Conservation (phyloP, 2,329 filamentous ascomycete species). For the Pyricularia sp. region DNA sequence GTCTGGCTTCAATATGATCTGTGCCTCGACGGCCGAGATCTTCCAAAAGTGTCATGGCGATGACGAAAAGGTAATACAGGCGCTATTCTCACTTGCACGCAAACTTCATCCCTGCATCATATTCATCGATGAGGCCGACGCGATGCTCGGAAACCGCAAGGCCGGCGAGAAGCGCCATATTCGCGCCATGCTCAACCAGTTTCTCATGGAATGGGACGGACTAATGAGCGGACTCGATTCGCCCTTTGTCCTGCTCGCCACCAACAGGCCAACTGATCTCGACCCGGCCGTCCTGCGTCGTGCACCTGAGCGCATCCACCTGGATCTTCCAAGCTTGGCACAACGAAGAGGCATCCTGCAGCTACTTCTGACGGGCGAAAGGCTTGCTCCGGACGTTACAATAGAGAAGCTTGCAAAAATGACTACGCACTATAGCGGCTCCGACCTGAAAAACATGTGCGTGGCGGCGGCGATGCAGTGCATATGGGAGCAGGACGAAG, state of each 20-base stretch:
- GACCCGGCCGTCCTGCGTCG: constrained; percentile 38
- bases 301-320: constrained; percentile 34
- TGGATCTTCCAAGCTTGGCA: constrained; percentile 35
- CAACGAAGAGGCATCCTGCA: constrained; percentile 35
- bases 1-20: constrained; percentile 14
- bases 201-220: constrained; percentile 19
- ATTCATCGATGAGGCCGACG: constrained; percentile 20
- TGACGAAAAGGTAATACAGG: constrained; percentile 18
- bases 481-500: constrained; percentile 16
- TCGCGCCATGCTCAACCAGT: constrained; percentile 14
- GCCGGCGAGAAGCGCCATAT: not conserved
- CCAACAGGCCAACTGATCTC: constrained; percentile 19
- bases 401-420: constrained; percentile 29
- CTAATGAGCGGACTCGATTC: constrained; percentile 6
- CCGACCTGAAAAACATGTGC: constrained; percentile 40
- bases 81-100: constrained; percentile 15
- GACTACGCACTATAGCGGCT: constrained; percentile 39
- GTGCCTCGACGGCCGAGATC: constrained; percentile 10
- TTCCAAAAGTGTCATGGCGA: constrained; percentile 13
- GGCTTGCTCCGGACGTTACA: constrained; percentile 34
- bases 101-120: constrained; percentile 18
- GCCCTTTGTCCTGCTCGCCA: constrained; percentile 18
- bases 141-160: constrained; percentile 7
- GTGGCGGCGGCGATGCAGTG: constrained; percentile 38
- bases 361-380: constrained; percentile 37